Base-by-base conservation (phyloP, 1,284 basidiomycete genomes). In the Filobasidium uniguttulatum region DNA sequence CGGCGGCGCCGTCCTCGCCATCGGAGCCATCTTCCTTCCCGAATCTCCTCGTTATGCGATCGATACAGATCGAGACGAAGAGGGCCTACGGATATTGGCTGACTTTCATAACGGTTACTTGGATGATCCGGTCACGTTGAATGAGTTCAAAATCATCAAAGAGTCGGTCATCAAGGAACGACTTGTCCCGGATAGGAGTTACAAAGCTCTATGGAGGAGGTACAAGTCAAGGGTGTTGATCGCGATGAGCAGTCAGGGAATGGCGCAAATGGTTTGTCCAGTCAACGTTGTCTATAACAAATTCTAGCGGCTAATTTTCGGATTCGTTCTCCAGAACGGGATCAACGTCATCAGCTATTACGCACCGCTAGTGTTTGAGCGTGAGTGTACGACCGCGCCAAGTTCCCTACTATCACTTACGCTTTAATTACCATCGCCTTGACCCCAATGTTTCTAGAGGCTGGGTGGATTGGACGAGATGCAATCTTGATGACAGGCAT, bases 401-500 rank as follows among this genome's bases (percentile, higher is more conserved):
- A 17, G 14, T 29, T 14, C 26, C 20, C 20, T n/a, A 49, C 17
- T 12, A 34, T 2, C 26, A 26, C 17, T 20, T 45, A 15, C 14
- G 12, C n/a, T 33, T 45, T 26, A 22, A 34, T n/a, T 23, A 6
- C 12, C 17, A 34, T 19, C 50, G 17, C 14, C 26, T 3, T 33
- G 3, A 15, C 17, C 12, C 4, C 41, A 3, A 5, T 26, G 23
- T 2, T 14, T 5, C 41, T 71, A 88, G 84, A 85, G 73, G 91
- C 91, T 38, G 93, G 93, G 37, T 98, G 93, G 91, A 77, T 94
- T 53, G 93, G 93, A n/a, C 78, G 91, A 46, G 82, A 96, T 61
- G 93, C 93, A 3, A 81, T 98, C 56, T 75, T 97, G 19, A 98
- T 98, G 93, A 90, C 91, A 1, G 93, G 91, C 6, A 87, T 94